Evolutionary conservation across 1,284 basidiomycete genomes (phyloP).

Genomic region (Puccinia triticina): DNA sequence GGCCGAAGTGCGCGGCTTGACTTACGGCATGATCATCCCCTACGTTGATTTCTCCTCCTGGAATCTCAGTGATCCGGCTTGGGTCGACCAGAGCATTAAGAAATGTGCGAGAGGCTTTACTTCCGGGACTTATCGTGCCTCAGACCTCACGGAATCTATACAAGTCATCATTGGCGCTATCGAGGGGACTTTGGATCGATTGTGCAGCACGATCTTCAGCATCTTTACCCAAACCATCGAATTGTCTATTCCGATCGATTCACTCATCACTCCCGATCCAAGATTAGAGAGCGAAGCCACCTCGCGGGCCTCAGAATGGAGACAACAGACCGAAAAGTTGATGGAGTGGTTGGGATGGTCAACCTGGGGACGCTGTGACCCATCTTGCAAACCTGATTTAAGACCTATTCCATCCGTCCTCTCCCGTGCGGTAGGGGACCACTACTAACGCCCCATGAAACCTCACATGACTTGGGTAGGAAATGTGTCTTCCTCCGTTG

Average conservation of each 20-base stretch:
- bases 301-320: neutral
- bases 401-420: neutral
- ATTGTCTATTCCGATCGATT: neutral
- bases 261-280: neutral
- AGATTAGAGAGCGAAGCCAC: neutral
- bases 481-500: conserved; percentile 19
- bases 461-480: neutral
- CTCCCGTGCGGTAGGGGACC: too few species aligned
- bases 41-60: too few species aligned
- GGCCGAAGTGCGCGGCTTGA: too few species aligned
- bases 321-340: neutral
- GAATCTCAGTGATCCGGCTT: too few species aligned
- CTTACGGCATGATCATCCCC: too few species aligned
- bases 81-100: neutral
- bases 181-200: conserved; percentile 36
- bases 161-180: conserved; percentile 19
- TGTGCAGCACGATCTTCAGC: neutral
- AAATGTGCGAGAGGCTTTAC: too few species aligned
- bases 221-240: conserved; percentile 18
- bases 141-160: conserved; percentile 29
- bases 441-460: too few species aligned
- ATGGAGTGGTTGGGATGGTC: conserved; percentile 32
- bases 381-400: conserved; percentile 17
- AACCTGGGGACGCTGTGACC: conserved; percentile 22
- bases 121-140: neutral